Conservation (phyloP, 2,329 filamentous ascomycete genomes). For the Trichothecium roseum region DNA sequence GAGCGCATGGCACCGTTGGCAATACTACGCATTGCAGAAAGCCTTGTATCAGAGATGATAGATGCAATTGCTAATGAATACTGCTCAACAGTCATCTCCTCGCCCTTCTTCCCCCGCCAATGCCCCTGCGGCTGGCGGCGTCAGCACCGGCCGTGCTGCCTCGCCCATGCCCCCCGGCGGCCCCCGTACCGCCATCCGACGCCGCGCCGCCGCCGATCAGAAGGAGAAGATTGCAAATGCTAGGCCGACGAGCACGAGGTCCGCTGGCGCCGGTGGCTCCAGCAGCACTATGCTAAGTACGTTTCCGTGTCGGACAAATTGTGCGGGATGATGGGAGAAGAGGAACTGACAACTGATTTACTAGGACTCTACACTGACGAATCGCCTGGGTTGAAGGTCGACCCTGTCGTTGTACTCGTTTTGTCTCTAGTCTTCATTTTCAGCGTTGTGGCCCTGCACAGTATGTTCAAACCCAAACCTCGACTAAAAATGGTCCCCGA, state of each 20-base stretch:
- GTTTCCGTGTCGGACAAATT: slow-evolving; percentile 22
- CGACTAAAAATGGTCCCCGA: not conserved
- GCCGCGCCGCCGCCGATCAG: slow-evolving; percentile 90
- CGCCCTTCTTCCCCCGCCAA: slow-evolving; percentile 49
- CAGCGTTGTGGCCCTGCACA: slow-evolving; percentile 92
- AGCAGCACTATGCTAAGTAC: slow-evolving; percentile 97
- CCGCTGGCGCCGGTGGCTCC: slow-evolving; percentile 89
- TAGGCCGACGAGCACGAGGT: slow-evolving; percentile 81
- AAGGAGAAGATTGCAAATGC: slow-evolving; percentile 96
- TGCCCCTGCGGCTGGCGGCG: slow-evolving; percentile 52
- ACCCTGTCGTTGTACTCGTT: slow-evolving; percentile 94
- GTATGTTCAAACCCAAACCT: slow-evolving; percentile 56
- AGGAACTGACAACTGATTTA: slow-evolving; percentile 14
- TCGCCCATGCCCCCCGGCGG: slow-evolving; percentile 88
- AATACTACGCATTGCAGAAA: not conserved
- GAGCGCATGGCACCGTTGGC: not conserved
- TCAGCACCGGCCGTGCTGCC: slow-evolving; percentile 64
- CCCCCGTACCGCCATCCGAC: slow-evolving; percentile 87
- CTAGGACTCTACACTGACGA: slow-evolving; percentile 93
- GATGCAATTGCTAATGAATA: slow-evolving; percentile 1
- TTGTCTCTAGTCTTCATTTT: slow-evolving; percentile 98
- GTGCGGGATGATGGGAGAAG: not conserved
- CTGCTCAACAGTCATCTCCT: slow-evolving; percentile 39
- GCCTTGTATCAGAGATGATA: slow-evolving; percentile 5
- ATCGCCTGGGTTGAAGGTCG: slow-evolving; percentile 92